A percentile compares a stretch with the other conserved stretches of the same genome.
Evolutionary conservation across 2,329 filamentous ascomycete species (phyloP).

Genomic region (Cucurbitaria berberidis): DNA sequence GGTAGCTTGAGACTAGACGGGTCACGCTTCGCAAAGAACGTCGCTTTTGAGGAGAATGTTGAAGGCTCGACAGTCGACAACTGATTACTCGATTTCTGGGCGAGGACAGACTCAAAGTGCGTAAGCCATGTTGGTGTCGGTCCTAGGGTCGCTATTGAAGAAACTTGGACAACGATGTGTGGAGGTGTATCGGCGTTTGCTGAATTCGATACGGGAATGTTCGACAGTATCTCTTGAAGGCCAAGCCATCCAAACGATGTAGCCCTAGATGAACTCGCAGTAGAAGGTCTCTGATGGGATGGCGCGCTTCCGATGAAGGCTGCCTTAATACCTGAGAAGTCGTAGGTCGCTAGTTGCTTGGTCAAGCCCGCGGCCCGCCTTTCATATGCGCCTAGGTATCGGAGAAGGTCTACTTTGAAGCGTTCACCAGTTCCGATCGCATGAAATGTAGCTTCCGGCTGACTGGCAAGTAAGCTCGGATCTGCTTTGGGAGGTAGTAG

Average conservation of each 20-base stretch:
- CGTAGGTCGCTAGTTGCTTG: conserved; percentile 64
- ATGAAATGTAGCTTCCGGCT: conserved; percentile 3
- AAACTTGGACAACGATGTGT: conserved; percentile 68
- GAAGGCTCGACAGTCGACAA: background rate
- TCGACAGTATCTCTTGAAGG: conserved; percentile 64
- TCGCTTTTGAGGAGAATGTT: conserved; percentile 6
- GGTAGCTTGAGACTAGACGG: background rate
- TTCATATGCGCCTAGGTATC: conserved; percentile 75
- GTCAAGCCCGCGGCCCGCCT: conserved; percentile 62
- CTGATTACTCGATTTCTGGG: conserved; percentile 9
- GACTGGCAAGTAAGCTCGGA: background rate
- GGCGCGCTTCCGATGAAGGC: conserved; percentile 81
- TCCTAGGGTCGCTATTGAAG: conserved; percentile 82
- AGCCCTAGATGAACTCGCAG: conserved; percentile 49
- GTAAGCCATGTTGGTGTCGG: conserved; percentile 74
- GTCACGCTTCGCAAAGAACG: conserved; percentile 18
- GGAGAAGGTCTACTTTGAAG: conserved; percentile 78
- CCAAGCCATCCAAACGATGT: conserved; percentile 80
- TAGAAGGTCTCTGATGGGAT: conserved; percentile 63
- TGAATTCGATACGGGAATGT: conserved; percentile 49
- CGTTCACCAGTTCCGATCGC: conserved; percentile 66
- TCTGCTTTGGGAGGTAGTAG: conserved; percentile 32
- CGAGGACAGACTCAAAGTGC: conserved; percentile 54
- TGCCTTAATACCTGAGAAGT: conserved; percentile 73
- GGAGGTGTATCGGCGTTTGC: conserved; percentile 34